Conservation (phyloP, 345 rosid genomes). For the Salix brachista region DNA sequence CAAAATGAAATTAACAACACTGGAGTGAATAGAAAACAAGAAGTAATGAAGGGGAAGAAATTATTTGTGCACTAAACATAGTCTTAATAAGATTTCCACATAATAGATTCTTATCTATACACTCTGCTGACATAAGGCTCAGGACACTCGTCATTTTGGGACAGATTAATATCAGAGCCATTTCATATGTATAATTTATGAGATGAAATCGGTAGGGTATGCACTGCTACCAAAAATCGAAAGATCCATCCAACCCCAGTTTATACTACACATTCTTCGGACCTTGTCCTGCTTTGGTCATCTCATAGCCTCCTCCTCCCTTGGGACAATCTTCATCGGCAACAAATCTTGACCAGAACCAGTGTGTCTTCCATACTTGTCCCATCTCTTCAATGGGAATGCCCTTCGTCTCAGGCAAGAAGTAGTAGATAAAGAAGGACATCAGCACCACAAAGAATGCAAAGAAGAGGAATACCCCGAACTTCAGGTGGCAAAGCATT, state of each 20-base stretch:
- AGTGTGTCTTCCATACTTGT: slow-evolving; percentile 54
- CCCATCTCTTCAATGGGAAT: slow-evolving; percentile 73
- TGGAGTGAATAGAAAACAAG: not conserved
- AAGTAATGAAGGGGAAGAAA: not conserved
- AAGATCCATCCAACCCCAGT: not conserved
- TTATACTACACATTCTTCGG: slow-evolving; percentile 25
- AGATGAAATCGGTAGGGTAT: slow-evolving; percentile 16
- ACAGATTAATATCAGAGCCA: not conserved
- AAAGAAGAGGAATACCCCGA: slow-evolving; percentile 63
- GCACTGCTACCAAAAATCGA: slow-evolving; percentile 14
- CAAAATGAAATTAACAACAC: too few species aligned
- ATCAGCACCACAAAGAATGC: slow-evolving; percentile 58
- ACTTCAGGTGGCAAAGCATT: slow-evolving; percentile 83
- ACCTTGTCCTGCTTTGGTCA: slow-evolving; percentile 38
- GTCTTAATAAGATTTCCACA: not conserved
- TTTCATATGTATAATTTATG: not conserved
- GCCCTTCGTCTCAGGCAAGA: slow-evolving; percentile 70
- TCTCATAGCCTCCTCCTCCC: slow-evolving; percentile 39
- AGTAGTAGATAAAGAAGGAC: slow-evolving; percentile 48
- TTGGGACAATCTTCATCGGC: slow-evolving; percentile 21
- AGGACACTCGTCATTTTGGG: slow-evolving; percentile 1
- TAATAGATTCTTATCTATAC: not conserved
- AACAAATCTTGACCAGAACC: slow-evolving; percentile 63
- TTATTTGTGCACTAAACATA: not conserved
- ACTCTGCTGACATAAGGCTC: not conserved